Evolutionary conservation across 225 moss, liverwort and hornwort species (phyloP).

Genomic region (Bryoerythrophyllum caledonicum): DNA sequence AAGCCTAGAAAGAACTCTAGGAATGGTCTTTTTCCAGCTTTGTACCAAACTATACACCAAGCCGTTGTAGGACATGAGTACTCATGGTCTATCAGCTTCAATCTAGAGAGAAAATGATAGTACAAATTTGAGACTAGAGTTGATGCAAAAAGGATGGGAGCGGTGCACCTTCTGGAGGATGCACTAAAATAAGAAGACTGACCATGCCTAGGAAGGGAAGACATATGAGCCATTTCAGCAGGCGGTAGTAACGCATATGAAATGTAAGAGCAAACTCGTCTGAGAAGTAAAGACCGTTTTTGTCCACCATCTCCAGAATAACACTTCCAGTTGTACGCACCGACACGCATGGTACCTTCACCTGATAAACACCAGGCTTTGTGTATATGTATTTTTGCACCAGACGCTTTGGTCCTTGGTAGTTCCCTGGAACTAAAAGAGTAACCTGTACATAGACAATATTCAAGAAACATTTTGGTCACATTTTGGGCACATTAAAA

Average conservation of each 20-base stretch:
- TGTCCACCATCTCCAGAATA: slow-evolving; percentile 93
- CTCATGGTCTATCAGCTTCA: no score
- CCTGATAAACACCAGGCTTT: slow-evolving; percentile 68
- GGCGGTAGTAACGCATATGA: slow-evolving; percentile 92
- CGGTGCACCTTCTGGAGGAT: slow-evolving; percentile 71
- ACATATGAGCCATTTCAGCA: slow-evolving; percentile 90
- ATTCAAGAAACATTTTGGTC: no score
- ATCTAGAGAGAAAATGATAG: no score
- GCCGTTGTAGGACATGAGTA: no score
- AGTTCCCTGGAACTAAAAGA: slow-evolving; percentile 82
- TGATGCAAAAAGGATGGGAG: slow-evolving; percentile 91
- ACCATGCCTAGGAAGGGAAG: slow-evolving; percentile 87
- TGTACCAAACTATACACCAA: no score
- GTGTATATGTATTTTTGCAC: slow-evolving; percentile 43
- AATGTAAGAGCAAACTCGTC: slow-evolving; percentile 97
- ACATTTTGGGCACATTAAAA: no score
- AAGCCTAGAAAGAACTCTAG: no score
- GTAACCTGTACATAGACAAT: slow-evolving; percentile 62
- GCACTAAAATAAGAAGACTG: slow-evolving; percentile 66
- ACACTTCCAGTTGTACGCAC: slow-evolving; percentile 72
- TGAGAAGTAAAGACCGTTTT: slow-evolving; percentile 81
- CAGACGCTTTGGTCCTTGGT: slow-evolving; percentile 72
- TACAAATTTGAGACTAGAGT: no score
- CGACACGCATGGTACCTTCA: slow-evolving; percentile 71
- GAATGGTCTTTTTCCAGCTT: no score